Evolutionary conservation across 129 eudicot species (phyloP), one percentile per base, ranked within the genome.

Genomic region (Glebionis coronaria): DNA sequence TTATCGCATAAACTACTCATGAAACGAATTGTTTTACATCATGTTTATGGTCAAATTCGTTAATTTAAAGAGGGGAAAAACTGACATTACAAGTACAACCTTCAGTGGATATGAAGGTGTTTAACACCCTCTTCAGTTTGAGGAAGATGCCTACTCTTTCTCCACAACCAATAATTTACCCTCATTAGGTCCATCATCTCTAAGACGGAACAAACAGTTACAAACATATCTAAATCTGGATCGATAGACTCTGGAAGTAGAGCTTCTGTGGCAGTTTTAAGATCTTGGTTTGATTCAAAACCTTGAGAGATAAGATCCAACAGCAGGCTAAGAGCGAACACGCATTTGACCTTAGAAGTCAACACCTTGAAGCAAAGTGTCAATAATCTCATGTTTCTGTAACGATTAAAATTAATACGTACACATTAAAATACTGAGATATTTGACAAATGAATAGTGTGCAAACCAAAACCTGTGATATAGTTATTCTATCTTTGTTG

Each of bases 101-200:
- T 68, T 68, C 25, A 76, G 54, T 61, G 65, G 10, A 76, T 56
- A 68, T 23, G 42, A 49, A 76, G 74, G 75, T 61, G 68, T 76
- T 38, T 15, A 42, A 76, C 56, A 50, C 75, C 80, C 35, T 64
- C 77, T 15, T 16, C 73, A 63, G 60, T 75, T 76, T 69, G 78
- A 70, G 78, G 70, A 65, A 63, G 38, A 54, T 79, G 61, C 21
- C 64, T 73, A 56, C 72, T 78, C 80, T 75, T 89, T 35, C 97
- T 87, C 99, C 99, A 94, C 72, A 70, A 81, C 99, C 99, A 94
- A 47, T 94, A 94, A 67, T 85, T 87, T 27, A 56, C 80, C 74
- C 99, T 78, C 80, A 85, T 77, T 21, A 84, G 89, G 72, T 94
- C 99, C 62, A 84, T 67, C 11, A 65, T 47, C 76, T 84, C 86